Base-by-base conservation (phyloP, 2,329 filamentous ascomycete genomes). In the Metarhizium anisopliae region DNA sequence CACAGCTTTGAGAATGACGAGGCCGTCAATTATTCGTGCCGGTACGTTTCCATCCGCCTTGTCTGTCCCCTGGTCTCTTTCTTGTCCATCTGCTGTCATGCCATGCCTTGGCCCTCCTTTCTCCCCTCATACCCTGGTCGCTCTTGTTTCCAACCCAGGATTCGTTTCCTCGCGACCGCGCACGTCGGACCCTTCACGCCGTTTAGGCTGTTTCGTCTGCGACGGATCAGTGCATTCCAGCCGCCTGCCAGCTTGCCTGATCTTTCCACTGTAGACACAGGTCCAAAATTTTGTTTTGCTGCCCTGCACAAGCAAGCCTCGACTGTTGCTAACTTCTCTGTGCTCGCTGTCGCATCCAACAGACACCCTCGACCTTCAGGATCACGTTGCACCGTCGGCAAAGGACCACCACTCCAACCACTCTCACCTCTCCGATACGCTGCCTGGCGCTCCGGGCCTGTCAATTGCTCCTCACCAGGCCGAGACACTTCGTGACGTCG, bases 331-430 rank as follows among this genome's bases (percentile, higher is more conserved):
- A 45, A 60, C 53, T 35, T n/a, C 10, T 18, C 16, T 20, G 20
- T 40, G 36, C 25, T 30, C 42, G 50, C 6, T 18, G 16, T 51
- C 51, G 51, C 51, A 53, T 36, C 25, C 29, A 55, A 50, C 56
- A 95, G 93, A 97, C 77, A 95, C 93, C 60, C 88, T 96, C 74
- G 94, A 97, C 75, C 84, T 97, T 53, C 94, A 97, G 80, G 84
- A 90, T 73, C 88, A 85, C 67, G 77, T 86, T 66, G 79, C 87
- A 57, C 90, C 91, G 38, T 94, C 92, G 50, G 90, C 93, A 43
- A 82, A 95, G 75, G 87, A 92, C 68, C 91, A 95, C 71, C 45
- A 30, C 77, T 80, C 52, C 32, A 35, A 32, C 55, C 64, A 63
- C 49, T 58, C 56, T 51, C 59, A 60, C 51, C 55, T 53, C 35